phyloP scores from a whole-genome alignment of 148 eudicot species.

The Simmondsia chinensis region DNA sequence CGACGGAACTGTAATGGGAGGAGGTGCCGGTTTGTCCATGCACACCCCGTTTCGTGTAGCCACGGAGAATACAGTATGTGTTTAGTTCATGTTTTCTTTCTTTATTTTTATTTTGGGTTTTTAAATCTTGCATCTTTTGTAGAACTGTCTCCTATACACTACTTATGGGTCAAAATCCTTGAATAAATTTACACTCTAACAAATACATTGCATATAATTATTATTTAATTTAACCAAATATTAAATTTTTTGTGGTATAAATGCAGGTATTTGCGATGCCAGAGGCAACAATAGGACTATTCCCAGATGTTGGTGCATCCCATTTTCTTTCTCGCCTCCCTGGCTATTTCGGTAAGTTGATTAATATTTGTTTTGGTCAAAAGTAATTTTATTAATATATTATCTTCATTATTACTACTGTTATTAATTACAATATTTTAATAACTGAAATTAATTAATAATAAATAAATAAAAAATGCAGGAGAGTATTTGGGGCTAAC shows the following conservation, averaged over 20 bases:
- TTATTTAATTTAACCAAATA: not conserved
- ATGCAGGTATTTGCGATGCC: conserved; percentile 41
- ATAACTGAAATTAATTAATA: not conserved
- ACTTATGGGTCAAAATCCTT: not conserved
- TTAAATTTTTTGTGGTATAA: not conserved
- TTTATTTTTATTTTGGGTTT: not conserved
- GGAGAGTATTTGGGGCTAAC: conserved; percentile 29
- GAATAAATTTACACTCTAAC: not conserved
- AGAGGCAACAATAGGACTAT: conserved; percentile 25
- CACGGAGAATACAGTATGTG: conserved; percentile 15
- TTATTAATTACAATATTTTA: not conserved
- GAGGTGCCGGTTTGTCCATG: conserved; percentile 23
- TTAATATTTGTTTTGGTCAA: not conserved
- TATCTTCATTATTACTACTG: not conserved
- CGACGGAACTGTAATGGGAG: conserved; percentile 18
- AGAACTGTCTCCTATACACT: not conserved
- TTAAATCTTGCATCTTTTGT: not conserved
- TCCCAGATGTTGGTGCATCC: conserved; percentile 40
- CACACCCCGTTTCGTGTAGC: conserved; percentile 13
- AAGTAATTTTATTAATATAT: too few species aligned
- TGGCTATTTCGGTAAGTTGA: conserved; percentile 32
- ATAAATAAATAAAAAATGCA: not conserved
- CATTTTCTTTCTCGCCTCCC: conserved; percentile 30
- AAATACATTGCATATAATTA: not conserved
- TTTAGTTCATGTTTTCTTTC: not conserved